Percentiles rank a stretch among this genome's conserved stretches.
These are phyloP conservation scores for Entoloma clypeatum DNA, from an alignment of 1,284 basidiomycete genomes.

Conservation along the genomic window DNA sequence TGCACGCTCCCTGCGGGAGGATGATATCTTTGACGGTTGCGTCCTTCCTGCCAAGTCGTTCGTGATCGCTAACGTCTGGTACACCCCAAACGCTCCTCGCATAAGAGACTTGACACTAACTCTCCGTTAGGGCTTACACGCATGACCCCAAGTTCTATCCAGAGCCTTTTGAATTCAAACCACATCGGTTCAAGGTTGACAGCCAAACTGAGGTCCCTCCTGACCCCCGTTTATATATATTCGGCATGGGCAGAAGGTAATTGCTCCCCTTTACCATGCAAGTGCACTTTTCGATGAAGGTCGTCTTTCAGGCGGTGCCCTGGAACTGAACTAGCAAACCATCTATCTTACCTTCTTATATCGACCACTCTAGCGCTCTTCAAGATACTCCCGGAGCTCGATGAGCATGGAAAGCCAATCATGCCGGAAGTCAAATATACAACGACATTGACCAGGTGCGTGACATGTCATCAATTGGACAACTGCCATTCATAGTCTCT, in stretches of 20 bases:
- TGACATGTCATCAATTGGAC: too few species aligned
- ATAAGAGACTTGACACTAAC: neutral
- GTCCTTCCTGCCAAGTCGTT: constrained; percentile 2
- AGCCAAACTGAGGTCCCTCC: constrained; percentile 4
- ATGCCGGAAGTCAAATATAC: too few species aligned
- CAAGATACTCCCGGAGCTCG: constrained; percentile 23
- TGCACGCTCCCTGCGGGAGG: neutral
- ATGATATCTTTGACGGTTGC: constrained; percentile 2
- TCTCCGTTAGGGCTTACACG: constrained; percentile 7
- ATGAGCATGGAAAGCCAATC: constrained; percentile 21
- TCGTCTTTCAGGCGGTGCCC: constrained; percentile 17
- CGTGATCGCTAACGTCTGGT: constrained; percentile 5
- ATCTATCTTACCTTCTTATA: constrained; percentile 20
- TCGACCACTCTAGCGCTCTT: constrained; percentile 24
- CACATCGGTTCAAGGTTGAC: neutral
- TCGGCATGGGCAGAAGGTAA: constrained; percentile 1
- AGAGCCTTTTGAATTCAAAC: constrained; percentile 4
- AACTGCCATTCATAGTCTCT: too few species aligned
- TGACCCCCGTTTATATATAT: constrained; percentile 2
- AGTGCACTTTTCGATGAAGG: too few species aligned
- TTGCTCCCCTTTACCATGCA: constrained; percentile 5
- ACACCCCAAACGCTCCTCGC: too few species aligned
- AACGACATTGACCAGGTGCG: too few species aligned
- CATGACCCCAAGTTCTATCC: constrained; percentile 11
- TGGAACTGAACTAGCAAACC: constrained; percentile 17